Evolutionary conservation across 2,329 filamentous ascomycete species (phyloP).

Genomic region (Fusarium virguliforme): DNA sequence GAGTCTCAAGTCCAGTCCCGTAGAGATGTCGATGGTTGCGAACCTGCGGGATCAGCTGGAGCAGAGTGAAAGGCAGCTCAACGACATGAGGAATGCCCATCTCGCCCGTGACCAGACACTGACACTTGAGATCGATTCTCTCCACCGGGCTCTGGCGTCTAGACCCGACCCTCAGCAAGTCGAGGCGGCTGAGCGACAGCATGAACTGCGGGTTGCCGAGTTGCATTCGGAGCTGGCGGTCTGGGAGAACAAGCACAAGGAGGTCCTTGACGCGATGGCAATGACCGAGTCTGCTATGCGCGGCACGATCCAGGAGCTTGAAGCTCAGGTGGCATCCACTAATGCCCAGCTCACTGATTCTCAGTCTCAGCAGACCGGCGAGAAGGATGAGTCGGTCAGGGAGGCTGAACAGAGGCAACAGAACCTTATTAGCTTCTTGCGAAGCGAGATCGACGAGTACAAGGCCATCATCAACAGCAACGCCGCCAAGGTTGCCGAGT

Average conservation of each 20-base stretch:
- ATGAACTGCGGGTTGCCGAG: constrained; percentile 73
- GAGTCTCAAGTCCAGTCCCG: constrained; percentile 85
- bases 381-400: constrained; percentile 59
- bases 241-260: constrained; percentile 84
- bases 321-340: constrained; percentile 70
- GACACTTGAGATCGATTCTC: constrained; percentile 76
- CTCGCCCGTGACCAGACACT: constrained; percentile 83
- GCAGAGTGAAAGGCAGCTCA: constrained; percentile 86
- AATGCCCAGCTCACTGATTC: constrained; percentile 66
- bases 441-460: constrained; percentile 85
- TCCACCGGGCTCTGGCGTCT: constrained; percentile 70
- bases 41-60: constrained; percentile 90
- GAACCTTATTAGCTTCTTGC: constrained; percentile 73
- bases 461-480: constrained; percentile 81
- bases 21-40: constrained; percentile 93
- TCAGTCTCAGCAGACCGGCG: constrained; percentile 59
- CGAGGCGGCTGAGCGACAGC: constrained; percentile 56
- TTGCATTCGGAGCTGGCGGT: constrained; percentile 80
- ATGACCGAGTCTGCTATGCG: constrained; percentile 81
- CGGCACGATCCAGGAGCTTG: constrained; percentile 80
- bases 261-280: constrained; percentile 79
- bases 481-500: constrained; percentile 77
- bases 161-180: constrained; percentile 49
- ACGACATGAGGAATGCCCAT: constrained; percentile 80
- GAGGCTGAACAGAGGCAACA: constrained; percentile 71